Evolutionary conservation across 768 basidiomycete species (phyloP).

Genomic region (Russula griseocarnosa): DNA sequence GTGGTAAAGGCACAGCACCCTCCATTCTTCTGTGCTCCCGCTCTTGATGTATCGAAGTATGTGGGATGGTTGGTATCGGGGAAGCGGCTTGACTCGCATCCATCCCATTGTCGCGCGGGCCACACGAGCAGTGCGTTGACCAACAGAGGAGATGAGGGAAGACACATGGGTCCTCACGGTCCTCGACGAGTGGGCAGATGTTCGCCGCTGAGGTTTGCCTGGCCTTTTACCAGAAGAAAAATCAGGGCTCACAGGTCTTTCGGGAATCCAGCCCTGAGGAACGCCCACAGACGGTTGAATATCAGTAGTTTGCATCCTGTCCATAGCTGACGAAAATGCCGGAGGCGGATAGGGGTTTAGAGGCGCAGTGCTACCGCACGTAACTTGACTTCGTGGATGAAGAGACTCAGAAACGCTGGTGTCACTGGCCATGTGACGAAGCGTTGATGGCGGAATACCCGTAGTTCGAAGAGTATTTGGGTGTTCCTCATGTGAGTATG

Average conservation of each 20-base stretch:
- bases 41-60: conserved; percentile 43
- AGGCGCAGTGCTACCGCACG: conserved; percentile 17
- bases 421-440: conserved; percentile 30
- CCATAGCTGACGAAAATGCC: neutral
- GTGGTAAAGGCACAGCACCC: conserved; percentile 47
- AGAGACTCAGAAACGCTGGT: conserved; percentile 4
- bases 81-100: conserved; percentile 52
- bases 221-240: neutral
- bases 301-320: neutral
- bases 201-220: conserved; percentile 29
- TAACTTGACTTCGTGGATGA: conserved; percentile 7
- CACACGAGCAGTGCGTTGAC: conserved; percentile 21
- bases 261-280: conserved; percentile 3
- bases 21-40: conserved; percentile 44
- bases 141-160: conserved; percentile 46
- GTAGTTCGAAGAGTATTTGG: neutral
- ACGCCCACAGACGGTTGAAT: neutral
- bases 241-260: conserved; percentile 5
- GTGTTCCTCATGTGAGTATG: conserved; percentile 18
- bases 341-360: conserved; percentile 11
- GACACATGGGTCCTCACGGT: conserved; percentile 44
- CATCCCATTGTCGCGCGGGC: conserved; percentile 31
- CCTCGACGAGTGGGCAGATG: conserved; percentile 43
- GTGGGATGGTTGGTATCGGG: conserved; percentile 51
- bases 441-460: conserved; percentile 36